Evolutionary conservation across 2,329 filamentous ascomycete genomes (phyloP).

Genomic region (Fonsecaea multimorphosa): DNA sequence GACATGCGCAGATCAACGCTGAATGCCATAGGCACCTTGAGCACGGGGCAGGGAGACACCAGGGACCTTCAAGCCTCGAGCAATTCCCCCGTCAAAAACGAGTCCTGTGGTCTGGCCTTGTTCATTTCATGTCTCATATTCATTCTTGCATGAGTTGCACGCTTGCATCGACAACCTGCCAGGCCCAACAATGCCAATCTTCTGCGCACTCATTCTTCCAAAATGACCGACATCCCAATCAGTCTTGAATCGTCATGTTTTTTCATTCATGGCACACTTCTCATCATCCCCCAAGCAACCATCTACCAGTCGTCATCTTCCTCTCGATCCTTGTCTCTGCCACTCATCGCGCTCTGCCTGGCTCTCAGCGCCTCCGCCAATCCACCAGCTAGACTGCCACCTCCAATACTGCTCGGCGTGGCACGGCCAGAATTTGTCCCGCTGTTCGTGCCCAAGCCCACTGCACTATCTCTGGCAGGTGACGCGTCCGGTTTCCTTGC

Average conservation of each 20-base stretch:
- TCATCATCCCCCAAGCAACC: not conserved
- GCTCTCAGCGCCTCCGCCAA: conserved; percentile 79
- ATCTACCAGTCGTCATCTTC: conserved; percentile 72
- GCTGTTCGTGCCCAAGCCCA: conserved; percentile 55
- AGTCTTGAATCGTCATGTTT: not conserved
- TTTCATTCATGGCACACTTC: not conserved
- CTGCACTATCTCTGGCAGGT: conserved; percentile 68
- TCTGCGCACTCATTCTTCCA: not conserved
- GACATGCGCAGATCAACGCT: no score
- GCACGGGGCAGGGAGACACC: no score
- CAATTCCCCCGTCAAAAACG: no score
- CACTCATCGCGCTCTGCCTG: conserved; percentile 75
- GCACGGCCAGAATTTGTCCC: conserved; percentile 70
- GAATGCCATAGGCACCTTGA: no score
- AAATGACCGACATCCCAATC: not conserved
- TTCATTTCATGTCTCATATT: conserved; percentile 7
- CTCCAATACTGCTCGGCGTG: conserved; percentile 66
- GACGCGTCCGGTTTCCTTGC: conserved; percentile 71
- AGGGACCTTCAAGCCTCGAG: no score
- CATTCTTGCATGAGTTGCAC: not conserved
- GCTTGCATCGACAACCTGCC: not conserved
- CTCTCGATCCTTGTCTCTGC: conserved; percentile 60
- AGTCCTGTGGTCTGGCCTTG: not conserved
- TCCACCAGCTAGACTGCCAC: conserved; percentile 71
- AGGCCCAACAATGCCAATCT: not conserved